These are phyloP conservation scores for Ustilago nuda DNA, from an alignment of 1,284 basidiomycete genomes.

Conservation along the genomic window DNA sequence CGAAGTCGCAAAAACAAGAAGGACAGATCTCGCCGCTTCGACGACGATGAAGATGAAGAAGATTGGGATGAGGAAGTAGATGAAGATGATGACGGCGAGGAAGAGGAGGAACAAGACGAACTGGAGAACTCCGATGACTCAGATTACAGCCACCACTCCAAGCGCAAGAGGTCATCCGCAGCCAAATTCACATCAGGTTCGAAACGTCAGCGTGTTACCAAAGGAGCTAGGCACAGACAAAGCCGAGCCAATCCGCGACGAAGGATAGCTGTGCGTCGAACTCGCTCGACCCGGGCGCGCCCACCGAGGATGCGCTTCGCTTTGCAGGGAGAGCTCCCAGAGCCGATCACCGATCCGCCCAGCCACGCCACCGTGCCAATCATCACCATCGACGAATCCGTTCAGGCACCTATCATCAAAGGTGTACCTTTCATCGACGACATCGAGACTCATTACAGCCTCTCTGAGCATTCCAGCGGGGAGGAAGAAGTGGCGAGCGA, in stretches of 20 bases:
- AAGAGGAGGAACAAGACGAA: conserved; percentile 32
- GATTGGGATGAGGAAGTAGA: conserved; percentile 8
- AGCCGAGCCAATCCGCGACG: conserved; percentile 13
- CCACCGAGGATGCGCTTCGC: conserved; percentile 34
- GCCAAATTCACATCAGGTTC: neutral
- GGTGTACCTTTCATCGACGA: conserved; percentile 22
- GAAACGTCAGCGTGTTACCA: conserved; percentile 26
- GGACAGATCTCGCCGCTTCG: conserved; percentile 2
- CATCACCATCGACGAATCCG: conserved; percentile 16
- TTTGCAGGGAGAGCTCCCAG: conserved; percentile 32
- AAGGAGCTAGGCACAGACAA: neutral
- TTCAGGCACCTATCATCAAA: neutral
- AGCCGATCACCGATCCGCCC: conserved; percentile 22
- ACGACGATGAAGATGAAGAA: conserved; percentile 15
- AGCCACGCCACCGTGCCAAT: neutral
- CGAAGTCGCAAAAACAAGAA: neutral
- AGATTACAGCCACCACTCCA: conserved; percentile 11
- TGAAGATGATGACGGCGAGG: conserved; percentile 5
- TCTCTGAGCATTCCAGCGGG: conserved; percentile 15
- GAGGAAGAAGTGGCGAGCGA: conserved; percentile 5
- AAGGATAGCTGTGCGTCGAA: conserved; percentile 5
- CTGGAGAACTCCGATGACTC: conserved; percentile 17
- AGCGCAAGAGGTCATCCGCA: conserved; percentile 18
- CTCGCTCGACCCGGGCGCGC: conserved; percentile 1
- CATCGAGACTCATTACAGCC: conserved; percentile 15